A percentile compares a stretch with the other conserved stretches of the same genome.
Evolutionary conservation across 176 grass and related monocot species (phyloP).

Genomic region (Chloris gayana): DNA sequence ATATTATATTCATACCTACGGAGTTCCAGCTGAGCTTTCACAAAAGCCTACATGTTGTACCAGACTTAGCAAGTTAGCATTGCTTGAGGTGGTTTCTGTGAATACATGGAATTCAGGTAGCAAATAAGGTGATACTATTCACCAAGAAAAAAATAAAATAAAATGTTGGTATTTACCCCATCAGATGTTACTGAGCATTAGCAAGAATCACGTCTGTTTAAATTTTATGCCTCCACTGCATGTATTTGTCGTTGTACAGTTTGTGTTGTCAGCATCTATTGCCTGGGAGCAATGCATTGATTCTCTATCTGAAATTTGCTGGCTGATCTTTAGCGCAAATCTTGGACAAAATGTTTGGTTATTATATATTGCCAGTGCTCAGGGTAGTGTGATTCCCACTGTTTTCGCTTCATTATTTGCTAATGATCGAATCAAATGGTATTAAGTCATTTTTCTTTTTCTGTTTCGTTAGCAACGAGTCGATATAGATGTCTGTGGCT

Average conservation of each 20-base stretch:
- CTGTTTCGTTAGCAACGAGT: not conserved
- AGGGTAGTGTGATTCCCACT: not conserved
- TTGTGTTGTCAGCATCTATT: not conserved
- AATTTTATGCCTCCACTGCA: not conserved
- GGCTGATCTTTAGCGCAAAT: not conserved
- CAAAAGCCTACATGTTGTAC: slow-evolving; percentile 25
- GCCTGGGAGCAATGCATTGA: not conserved
- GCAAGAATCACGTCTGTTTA: not conserved
- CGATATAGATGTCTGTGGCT: too few species aligned
- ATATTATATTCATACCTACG: slow-evolving; percentile 17
- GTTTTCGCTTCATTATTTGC: too few species aligned
- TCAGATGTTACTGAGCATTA: not conserved
- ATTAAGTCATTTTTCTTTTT: not conserved
- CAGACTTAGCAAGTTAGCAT: slow-evolving; percentile 1
- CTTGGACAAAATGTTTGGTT: not conserved
- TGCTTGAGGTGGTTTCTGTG: slow-evolving; percentile 36
- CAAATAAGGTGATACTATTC: slow-evolving; percentile 19
- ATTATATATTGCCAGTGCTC: too few species aligned
- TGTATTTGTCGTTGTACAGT: not conserved
- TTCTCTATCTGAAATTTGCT: not conserved
- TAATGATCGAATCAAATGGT: not conserved
- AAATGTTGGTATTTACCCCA: not conserved
- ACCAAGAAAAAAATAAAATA: slow-evolving; percentile 38
- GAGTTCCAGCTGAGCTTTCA: slow-evolving; percentile 9
- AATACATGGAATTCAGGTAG: slow-evolving; percentile 33